Percentiles rank a stretch among this genome's conserved stretches.
These are phyloP conservation scores for Nematocida sp. DNA, from an alignment of 371 early-diverging fungal genomes.

Conservation along the genomic window DNA sequence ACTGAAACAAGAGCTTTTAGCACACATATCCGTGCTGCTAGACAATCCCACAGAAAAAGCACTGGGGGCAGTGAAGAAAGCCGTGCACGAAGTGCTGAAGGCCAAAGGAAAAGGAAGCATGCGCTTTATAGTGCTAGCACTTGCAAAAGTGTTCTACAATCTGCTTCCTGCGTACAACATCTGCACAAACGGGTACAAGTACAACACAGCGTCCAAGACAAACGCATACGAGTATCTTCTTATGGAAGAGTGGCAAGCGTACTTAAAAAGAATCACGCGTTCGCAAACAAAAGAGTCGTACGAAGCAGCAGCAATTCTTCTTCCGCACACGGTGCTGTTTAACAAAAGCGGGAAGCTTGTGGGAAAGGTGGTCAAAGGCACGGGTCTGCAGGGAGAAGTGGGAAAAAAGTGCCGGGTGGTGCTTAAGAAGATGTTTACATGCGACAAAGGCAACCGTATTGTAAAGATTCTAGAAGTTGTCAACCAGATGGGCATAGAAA, in stretches of 20 bases:
- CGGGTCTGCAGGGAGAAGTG: constrained; percentile 2
- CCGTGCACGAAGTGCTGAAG: neutral
- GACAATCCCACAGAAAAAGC: constrained; percentile 23
- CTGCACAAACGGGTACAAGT: constrained; percentile 29
- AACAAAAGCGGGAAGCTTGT: constrained; percentile 49
- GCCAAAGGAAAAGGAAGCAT: constrained; percentile 26
- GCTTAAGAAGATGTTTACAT: constrained; percentile 32
- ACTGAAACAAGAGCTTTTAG: constrained; percentile 25
- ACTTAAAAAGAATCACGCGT: constrained; percentile 37
- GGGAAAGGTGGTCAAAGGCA: constrained; percentile 48
- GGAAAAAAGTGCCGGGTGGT: constrained; percentile 25
- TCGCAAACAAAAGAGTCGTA: constrained; percentile 47
- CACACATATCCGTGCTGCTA: neutral
- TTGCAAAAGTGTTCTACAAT: constrained; percentile 42
- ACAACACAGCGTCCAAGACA: constrained; percentile 22
- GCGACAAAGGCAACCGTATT: constrained; percentile 46
- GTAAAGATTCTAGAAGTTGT: constrained; percentile 40
- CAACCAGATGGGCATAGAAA: constrained; percentile 29
- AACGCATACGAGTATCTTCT: constrained; percentile 37
- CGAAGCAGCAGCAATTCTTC: constrained; percentile 46
- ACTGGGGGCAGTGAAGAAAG: constrained; percentile 17
- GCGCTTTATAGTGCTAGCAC: constrained; percentile 11
- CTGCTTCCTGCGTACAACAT: constrained; percentile 49
- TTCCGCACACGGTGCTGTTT: constrained; percentile 42
- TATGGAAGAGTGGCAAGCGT: constrained; percentile 33